phyloP scores from a whole-genome alignment of 192 early-diverging fungal species.

The Coemansia sp. region DNA sequence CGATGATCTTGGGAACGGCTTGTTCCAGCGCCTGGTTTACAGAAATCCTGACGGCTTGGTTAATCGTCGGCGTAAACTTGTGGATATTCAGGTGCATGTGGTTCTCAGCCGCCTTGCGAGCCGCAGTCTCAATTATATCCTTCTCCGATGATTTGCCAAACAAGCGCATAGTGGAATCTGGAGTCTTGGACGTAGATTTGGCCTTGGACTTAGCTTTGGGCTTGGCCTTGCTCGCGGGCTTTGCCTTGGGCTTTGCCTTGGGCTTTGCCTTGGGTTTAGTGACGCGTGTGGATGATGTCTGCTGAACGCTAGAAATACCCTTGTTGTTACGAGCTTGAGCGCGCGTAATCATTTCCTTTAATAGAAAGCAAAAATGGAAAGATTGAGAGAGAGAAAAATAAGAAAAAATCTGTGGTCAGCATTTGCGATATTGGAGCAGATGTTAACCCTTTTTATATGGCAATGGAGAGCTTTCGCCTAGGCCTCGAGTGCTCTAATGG shows the following conservation, averaged over 20 bases:
- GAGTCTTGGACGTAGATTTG: background rate
- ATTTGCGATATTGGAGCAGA: background rate
- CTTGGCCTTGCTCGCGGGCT: background rate
- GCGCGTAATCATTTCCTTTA: conserved; percentile 1
- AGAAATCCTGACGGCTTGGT: conserved; percentile 6
- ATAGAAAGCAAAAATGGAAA: background rate
- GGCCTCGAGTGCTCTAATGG: background rate
- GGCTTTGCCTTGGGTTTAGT: background rate
- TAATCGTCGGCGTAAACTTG: conserved; percentile 13
- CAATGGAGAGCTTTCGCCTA: background rate
- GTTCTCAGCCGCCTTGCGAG: conserved; percentile 9
- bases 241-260: background rate
- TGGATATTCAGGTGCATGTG: conserved; percentile 4
- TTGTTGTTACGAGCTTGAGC: background rate
- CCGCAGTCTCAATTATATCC: background rate
- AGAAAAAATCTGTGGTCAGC: background rate
- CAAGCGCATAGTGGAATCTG: background rate
- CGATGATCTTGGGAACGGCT: conserved; percentile 7
- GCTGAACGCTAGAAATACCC: background rate
- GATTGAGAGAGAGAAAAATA: background rate
- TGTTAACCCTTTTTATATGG: background rate
- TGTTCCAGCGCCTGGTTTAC: conserved; percentile 1
- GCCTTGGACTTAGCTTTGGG: background rate
- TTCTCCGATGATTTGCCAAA: background rate
- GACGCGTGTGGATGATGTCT: background rate